Conservation (phyloP, 2,329 filamentous ascomycete genomes). For the Cytospora piceae region DNA sequence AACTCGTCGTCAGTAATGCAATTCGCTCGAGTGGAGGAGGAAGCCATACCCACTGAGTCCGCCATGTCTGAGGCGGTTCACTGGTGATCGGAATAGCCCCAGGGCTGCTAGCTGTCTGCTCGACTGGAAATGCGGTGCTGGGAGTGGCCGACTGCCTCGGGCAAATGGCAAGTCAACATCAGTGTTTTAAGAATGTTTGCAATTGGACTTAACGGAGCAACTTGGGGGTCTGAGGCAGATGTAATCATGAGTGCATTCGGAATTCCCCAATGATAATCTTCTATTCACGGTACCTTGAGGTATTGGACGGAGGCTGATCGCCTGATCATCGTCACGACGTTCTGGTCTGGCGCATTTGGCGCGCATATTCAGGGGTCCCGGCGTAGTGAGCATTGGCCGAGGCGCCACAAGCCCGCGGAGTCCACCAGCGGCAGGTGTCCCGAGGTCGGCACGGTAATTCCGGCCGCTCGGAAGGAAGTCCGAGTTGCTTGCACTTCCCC, state of each 20-base stretch:
- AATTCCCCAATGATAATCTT: not conserved
- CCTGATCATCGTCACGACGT: slow-evolving; percentile 19
- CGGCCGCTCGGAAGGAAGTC: not conserved
- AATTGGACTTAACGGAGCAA: not conserved
- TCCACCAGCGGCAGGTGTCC: not conserved
- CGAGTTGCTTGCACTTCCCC: no score
- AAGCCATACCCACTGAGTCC: slow-evolving; percentile 55
- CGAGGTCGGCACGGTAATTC: not conserved
- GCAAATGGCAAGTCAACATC: slow-evolving; percentile 13
- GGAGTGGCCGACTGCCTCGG: slow-evolving; percentile 7
- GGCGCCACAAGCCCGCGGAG: not conserved
- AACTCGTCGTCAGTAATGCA: slow-evolving; percentile 8
- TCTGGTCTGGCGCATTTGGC: slow-evolving; percentile 20
- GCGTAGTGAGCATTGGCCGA: slow-evolving; percentile 23
- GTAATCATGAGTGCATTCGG: not conserved
- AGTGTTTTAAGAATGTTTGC: slow-evolving; percentile 6
- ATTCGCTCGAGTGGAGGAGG: not conserved
- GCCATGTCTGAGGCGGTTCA: slow-evolving; percentile 44
- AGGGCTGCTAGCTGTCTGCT: slow-evolving; percentile 16
- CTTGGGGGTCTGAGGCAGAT: not conserved
- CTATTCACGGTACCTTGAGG: slow-evolving; percentile 9
- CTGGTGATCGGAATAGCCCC: slow-evolving; percentile 24
- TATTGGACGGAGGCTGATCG: slow-evolving; percentile 8
- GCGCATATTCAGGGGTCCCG: slow-evolving; percentile 23
- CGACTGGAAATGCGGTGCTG: slow-evolving; percentile 11